Evolutionary conservation across 129 eudicot genomes (phyloP), one percentile per base, ranked within the genome.

Genomic region (Escallonia herrerae): DNA sequence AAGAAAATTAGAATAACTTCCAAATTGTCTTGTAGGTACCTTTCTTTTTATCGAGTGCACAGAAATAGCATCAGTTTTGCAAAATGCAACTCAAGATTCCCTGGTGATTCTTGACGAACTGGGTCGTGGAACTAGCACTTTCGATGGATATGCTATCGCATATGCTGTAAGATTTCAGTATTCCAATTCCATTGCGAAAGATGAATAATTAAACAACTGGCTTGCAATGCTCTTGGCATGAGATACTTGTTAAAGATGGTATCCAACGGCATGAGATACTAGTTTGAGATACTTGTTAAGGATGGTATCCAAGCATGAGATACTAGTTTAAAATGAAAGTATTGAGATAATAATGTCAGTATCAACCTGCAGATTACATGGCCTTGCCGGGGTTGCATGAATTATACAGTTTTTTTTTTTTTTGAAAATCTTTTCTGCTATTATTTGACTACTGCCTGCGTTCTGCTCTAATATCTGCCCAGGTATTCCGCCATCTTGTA

Each of bases 61-160:
- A 60, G 99, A 94, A 86, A 94, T 97, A 61, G 97, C 99, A 49
- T 86, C 99, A 3, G 91, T 86, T 63, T 69, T 94, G 71, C 95
- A 76, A 76, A 89, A 78, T 65, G 97, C 97, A 53, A 79, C 99
- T 49, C 87, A 82, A 65, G 86, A 89, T 79, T 94, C 99, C 40
- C 96, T 89, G 62, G 99, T 89, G 37, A 79, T 89, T 73, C 93
- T 94, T 63, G 99, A 94, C 69, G 99, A 94, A 72, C 63, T 94
- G 82, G 99, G 99, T 53, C 86, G 99, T 69, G 99, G 99, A 74
- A 94, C 99, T 3, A 89, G 95, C 79, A 94, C 99, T 42, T 94
- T 83, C 6, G 97, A 94, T 77, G 97, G 99, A 77, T 89, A 94
- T 65, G 99, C 99, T 54, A 89, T 94, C 14, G 99, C 96, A 67